Base-by-base conservation (phyloP, 192 early-diverging fungal genomes). In the Backusella tarrabulga region DNA sequence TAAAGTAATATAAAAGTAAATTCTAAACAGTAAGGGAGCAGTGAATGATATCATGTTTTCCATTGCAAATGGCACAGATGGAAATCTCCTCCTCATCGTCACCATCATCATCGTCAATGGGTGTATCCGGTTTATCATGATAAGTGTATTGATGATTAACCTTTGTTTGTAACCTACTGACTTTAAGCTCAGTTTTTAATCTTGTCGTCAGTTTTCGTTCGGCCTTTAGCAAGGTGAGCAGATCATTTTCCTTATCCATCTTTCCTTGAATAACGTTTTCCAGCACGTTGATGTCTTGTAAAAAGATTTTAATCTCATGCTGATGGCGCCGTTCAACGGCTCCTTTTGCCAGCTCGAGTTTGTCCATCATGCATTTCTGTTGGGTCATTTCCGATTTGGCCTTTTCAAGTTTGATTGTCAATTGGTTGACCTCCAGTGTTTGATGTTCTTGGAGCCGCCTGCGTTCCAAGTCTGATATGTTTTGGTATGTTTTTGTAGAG, bases 281-380 rank as follows among this genome's bases (percentile, higher is more conserved):
- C 21, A 75, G 38, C 34, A 67, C 74, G 40, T 75, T 26, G 44
- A 75, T 68, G 26, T 75, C 74, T 29, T 42, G 11, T 12, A 42
- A 41, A 23, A 75, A 68, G 6, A 75, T 14, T 32, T 68, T 38
- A 15, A 75, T 11, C 38, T 75, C 66, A 12, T 68, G 23, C 23
- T 68, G 60, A 14, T 78, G 35, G 7, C 76, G 78, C 66, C 83
- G 75, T n/a, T 69, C 34, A 63, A 72, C 77, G 9, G 79, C 78
- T 7, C 72, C 46, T 17, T 76, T 34, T 34, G 83, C 80, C 17
- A 76, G 71, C 69, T 85, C 77, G 14, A 82, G 50, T 32, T 80
- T 72, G 6, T 77, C 26, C 7, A 63, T 63, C 6, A 5, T 3
- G 3, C 2, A 4, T 4, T 26, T 63, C 12, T 63, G 56, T 29